These are phyloP conservation scores for Phytophthora chlamydospora DNA, from an alignment of 352 stramenopile species.

Conservation along the genomic window DNA sequence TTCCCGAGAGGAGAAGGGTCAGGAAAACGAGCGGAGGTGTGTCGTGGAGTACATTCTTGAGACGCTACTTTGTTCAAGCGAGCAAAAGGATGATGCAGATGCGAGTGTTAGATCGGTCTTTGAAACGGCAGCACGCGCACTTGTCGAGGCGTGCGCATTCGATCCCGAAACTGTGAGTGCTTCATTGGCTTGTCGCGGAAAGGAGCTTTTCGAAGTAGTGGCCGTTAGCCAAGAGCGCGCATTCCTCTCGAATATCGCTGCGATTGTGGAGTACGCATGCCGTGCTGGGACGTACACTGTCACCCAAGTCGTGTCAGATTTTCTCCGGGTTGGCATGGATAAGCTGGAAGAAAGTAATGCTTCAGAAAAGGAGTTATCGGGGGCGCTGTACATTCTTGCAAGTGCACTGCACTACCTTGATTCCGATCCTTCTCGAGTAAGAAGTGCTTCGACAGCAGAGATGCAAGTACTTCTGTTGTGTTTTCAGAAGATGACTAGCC, in stretches of 20 bases:
- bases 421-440: slow-evolving; percentile 2
- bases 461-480: slow-evolving; percentile 33
- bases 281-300: slow-evolving; percentile 22
- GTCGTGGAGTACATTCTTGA: slow-evolving; percentile 59
- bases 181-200: slow-evolving; percentile 25
- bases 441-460: slow-evolving; percentile 20
- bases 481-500: slow-evolving; percentile 33
- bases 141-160: slow-evolving; percentile 44
- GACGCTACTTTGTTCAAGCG: slow-evolving; percentile 41
- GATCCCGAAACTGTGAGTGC: slow-evolving; percentile 35
- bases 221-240: slow-evolving; percentile 31
- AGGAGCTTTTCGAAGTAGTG: slow-evolving; percentile 38
- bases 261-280: slow-evolving; percentile 27
- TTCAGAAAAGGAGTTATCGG: slow-evolving; percentile 18
- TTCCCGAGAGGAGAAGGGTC: slow-evolving; percentile 5
- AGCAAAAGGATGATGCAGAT: slow-evolving; percentile 1
- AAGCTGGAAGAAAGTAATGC: slow-evolving; percentile 25
- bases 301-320: slow-evolving; percentile 23
- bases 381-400: slow-evolving; percentile 46
- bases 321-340: slow-evolving; percentile 27
- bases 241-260: slow-evolving; percentile 47
- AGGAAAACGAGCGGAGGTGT: slow-evolving; percentile 35
- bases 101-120: slow-evolving; percentile 23
- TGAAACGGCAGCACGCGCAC: slow-evolving; percentile 40
- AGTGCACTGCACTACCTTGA: slow-evolving; percentile 40